Conservation (phyloP, 2,329 filamentous ascomycete species). For the Stachybotrys chartarum region DNA sequence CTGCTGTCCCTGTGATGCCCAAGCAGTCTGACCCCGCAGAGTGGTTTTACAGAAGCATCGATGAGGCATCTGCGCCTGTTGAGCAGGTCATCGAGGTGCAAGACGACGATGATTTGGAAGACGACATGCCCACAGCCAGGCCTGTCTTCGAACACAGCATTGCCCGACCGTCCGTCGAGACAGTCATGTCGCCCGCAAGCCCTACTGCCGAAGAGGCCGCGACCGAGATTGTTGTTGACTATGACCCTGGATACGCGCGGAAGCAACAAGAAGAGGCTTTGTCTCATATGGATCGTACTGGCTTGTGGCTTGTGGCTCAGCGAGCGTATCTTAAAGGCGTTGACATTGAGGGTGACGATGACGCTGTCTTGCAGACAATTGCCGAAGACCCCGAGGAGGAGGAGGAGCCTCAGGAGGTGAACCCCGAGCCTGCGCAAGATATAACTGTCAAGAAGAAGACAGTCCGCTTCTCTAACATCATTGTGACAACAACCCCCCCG, state of each 20-base stretch:
- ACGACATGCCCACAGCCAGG: conserved; percentile 62
- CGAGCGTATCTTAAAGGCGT: conserved; percentile 67
- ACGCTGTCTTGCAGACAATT: conserved; percentile 28
- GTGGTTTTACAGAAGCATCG: conserved; percentile 28
- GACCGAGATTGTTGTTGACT: conserved; percentile 61
- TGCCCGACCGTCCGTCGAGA: conserved; percentile 22
- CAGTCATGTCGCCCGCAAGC: conserved; percentile 26
- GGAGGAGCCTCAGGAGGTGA: conserved; percentile 12
- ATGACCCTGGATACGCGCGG: conserved; percentile 66
- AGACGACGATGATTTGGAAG: conserved; percentile 37
- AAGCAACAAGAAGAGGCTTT: conserved; percentile 65
- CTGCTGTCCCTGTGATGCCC: conserved; percentile 7
- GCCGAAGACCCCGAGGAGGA: conserved; percentile 25
- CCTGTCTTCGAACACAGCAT: conserved; percentile 29
- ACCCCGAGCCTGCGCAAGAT: conserved; percentile 16
- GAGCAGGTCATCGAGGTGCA: conserved; percentile 61
- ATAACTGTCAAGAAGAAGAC: conserved; percentile 54
- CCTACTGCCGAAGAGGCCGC: conserved; percentile 48
- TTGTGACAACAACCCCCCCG: conserved; percentile 36
- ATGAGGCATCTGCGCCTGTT: conserved; percentile 39
- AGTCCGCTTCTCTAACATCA: conserved; percentile 62
- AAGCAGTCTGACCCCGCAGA: conserved; percentile 29
- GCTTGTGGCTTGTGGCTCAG: conserved; percentile 80
- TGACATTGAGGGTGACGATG: conserved; percentile 36
- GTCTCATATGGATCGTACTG: conserved; percentile 76